Evolutionary conservation across 129 eudicot species (phyloP).

Genomic region (Flaveria brownii): DNA sequence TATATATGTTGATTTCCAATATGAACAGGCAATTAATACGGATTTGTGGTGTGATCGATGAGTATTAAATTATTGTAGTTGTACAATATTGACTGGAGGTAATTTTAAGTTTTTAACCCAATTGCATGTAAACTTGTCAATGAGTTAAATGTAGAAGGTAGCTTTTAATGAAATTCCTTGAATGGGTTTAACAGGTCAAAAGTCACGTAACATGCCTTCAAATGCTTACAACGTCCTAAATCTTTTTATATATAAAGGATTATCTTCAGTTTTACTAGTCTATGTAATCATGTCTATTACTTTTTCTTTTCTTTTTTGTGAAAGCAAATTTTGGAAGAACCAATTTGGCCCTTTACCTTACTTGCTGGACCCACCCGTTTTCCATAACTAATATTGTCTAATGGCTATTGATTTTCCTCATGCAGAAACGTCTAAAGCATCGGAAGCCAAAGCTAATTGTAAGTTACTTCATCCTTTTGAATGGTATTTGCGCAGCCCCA

Average conservation of each 20-base stretch:
- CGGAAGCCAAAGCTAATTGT: slow-evolving; percentile 87
- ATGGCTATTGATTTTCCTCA: slow-evolving; percentile 19
- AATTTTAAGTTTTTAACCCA: background rate
- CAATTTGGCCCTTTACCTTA: background rate
- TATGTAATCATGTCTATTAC: background rate
- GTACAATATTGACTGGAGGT: background rate
- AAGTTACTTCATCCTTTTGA: slow-evolving; percentile 34
- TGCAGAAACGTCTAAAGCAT: slow-evolving; percentile 96
- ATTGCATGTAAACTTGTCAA: background rate
- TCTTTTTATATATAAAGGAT: background rate
- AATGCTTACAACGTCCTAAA: slow-evolving; percentile 1
- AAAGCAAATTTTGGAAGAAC: background rate
- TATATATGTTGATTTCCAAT: background rate
- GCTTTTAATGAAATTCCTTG: background rate
- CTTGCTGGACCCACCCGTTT: background rate
- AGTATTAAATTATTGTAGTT: background rate
- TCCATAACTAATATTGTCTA: background rate
- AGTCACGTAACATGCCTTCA: background rate
- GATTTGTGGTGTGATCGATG: background rate
- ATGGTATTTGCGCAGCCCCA: slow-evolving; percentile 9
- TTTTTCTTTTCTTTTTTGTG: too few relatives aligned
- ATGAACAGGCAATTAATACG: slow-evolving; percentile 4
- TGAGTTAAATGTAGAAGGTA: background rate
- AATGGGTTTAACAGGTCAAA: background rate
- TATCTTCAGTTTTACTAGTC: background rate